Percentiles rank a stretch among this genome's conserved stretches.
phyloP scores from a whole-genome alignment of 2,329 filamentous ascomycete species.

The Purpureocillium lavendulum region DNA sequence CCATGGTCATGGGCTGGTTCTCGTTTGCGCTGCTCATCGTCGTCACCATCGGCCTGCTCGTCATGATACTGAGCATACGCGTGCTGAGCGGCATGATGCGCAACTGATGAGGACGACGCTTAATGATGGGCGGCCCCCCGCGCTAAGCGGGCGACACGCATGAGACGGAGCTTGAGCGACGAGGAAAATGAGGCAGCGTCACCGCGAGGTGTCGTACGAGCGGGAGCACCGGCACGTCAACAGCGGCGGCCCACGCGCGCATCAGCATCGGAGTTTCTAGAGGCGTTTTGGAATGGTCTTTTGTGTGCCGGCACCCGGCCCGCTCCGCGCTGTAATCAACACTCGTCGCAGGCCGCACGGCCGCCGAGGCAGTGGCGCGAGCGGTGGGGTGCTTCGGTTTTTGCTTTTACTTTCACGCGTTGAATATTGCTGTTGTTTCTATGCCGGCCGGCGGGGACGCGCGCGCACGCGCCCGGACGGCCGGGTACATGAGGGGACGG shows the following conservation, averaged over 20 bases:
- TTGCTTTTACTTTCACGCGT: too few relatives aligned
- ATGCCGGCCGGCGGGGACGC: too few relatives aligned
- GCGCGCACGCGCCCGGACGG: too few relatives aligned
- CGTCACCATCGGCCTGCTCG: constrained; percentile 86
- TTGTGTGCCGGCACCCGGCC: neutral
- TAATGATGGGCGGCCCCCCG: too few relatives aligned
- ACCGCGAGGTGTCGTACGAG: too few relatives aligned
- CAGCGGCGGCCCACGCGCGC: constrained; percentile 12
- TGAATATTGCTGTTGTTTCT: too few relatives aligned
- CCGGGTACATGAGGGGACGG: neutral
- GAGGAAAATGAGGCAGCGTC: constrained; percentile 1
- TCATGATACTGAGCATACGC: constrained; percentile 93
- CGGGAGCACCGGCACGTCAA: too few relatives aligned
- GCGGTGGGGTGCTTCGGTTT: too few relatives aligned
- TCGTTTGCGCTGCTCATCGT: constrained; percentile 88
- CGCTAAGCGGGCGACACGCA: too few relatives aligned
- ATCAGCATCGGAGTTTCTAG: constrained; percentile 25
- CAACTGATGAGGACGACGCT: constrained; percentile 6
- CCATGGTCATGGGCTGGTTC: constrained; percentile 98
- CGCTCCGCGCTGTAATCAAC: too few relatives aligned
- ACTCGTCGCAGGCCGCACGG: too few relatives aligned
- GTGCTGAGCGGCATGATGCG: constrained; percentile 56
- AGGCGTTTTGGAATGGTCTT: constrained; percentile 10
- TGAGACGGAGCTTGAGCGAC: constrained; percentile 4
- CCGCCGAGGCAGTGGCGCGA: too few relatives aligned